Evolutionary conservation across 2,329 filamentous ascomycete species (phyloP).

Genomic region (Penicillium psychrosexuale): DNA sequence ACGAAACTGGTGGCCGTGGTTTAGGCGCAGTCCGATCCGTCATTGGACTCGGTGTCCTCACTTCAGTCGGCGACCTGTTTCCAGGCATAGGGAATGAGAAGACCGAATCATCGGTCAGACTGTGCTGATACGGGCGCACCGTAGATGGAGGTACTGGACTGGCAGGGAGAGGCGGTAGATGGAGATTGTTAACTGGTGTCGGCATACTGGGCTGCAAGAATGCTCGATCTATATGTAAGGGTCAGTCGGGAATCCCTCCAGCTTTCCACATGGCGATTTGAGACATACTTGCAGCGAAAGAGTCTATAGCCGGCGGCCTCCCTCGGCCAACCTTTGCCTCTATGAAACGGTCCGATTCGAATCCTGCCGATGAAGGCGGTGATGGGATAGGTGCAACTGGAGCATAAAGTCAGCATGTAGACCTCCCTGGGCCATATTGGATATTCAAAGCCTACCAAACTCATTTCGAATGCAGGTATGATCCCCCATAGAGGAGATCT

Average conservation of each 20-base stretch:
- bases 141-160: conserved; percentile 47
- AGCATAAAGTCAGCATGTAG: conserved; percentile 3
- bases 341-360: conserved; percentile 23
- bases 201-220: conserved; percentile 55
- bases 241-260: conserved; percentile 10
- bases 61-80: conserved; percentile 24
- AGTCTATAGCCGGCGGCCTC: conserved; percentile 56
- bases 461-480: conserved; percentile 63
- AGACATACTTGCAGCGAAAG: conserved; percentile 56
- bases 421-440: neutral
- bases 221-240: conserved; percentile 33
- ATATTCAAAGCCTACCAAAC: conserved; percentile 34
- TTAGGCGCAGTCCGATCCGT: conserved; percentile 15
- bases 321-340: conserved; percentile 44
- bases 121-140: conserved; percentile 36
- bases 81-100: conserved; percentile 53
- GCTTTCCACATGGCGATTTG: neutral
- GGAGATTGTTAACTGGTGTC: conserved; percentile 62
- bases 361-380: conserved; percentile 29
- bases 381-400: conserved; percentile 22
- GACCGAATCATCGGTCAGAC: conserved; percentile 41
- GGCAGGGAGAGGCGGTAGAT: conserved; percentile 62
- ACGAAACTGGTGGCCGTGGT: conserved; percentile 20
- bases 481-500: conserved; percentile 82
- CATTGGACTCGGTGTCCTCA: conserved; percentile 23